Evolutionary conservation across 306 rosid species (phyloP), one percentile per base, ranked within the genome.

Genomic region (Cicer arietinum): DNA sequence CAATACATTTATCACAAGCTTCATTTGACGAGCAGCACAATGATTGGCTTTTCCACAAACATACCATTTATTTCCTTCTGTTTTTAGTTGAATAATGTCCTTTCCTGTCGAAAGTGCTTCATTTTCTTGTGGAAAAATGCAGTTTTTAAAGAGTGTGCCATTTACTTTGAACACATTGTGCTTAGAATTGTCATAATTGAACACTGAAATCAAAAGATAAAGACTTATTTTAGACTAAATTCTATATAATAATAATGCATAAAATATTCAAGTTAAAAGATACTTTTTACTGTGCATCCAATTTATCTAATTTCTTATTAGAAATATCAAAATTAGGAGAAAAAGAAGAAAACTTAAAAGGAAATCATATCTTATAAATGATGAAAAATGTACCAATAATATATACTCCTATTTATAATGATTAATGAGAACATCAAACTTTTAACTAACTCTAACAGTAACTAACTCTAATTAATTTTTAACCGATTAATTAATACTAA

Each of bases 41-140:
- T 85, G 74, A 8, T 81, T 3, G 3, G 2, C 43, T 5, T 0
- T 14, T 0, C 85, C 79, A 67, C 83, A 78, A 66, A 59, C 0
- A 16, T 77, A 85, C 88, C 88, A 85, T 22, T 77, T 78, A 53
- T 11, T 85, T 2, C 83, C 83, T 65, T 58, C 70, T 0, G 45
- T 17, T 68, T 56, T 3, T 0, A 84, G 52, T 5, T 2, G 8
- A 6, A 84, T 12, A 0, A 13, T 9, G 52, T 81, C 88, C 0
- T 74, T 63, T 18, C 85, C 85, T 0, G 45, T 13, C 0, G 78
- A 1, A 0, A 54, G 1, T 8, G 77, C 61, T 1, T 25, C 44
- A 6, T 65, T 84, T 14, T 0, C 43, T 4, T 60, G 20, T 1
- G 83, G 77, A 40, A 56, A 16, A 3, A 6, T 68, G 69, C 85